Base-by-base conservation (phyloP, 202 grass and related monocot species). In the Dendrocalamus latiflorus region DNA sequence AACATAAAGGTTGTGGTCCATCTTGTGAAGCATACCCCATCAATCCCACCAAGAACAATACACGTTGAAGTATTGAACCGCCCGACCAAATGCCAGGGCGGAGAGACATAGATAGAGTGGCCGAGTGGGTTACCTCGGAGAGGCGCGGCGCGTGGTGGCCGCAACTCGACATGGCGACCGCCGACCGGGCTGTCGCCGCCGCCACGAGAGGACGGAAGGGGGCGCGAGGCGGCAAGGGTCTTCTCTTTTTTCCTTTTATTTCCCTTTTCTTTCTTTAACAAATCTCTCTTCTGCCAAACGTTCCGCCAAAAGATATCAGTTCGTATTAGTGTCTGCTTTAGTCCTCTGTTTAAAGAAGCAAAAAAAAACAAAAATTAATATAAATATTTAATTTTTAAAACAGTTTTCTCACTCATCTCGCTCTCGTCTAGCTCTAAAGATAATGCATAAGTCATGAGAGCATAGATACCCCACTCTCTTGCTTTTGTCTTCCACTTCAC, bases 91-190 rank as follows among this genome's bases (percentile, higher is more conserved):
- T n/a, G 70, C 43, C 4, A 42, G 30, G 68, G 57, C 63, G 22
- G 43, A 88, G 71, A 65, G 70, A 48, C 16, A 33, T 48, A 47
- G 24, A 9, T 36, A 36, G 45, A 2, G 28, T n/a, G 34, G 6
- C 28, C 28, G 28, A 30, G 28, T 30, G 28, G 28, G 26, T 75
- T 81, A 92, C 93, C 93, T 92, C 90, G 11, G 90, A 95, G 83
- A 95, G 92, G 38, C 86, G 38, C 60, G 93, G 90, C 50, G 90
- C 88, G 79, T 86, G 90, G 70, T 88, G 90, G 1, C 70, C 79
- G 77, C 87, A 88, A 75, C 38, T 79, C 44, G 84, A 91, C 93
- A 95, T 92, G 49, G 72, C 65, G 63, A 44, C 21, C 41, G 57
- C 6, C 13, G 71, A 43, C 59, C 13, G 48, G 14, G 43, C 17